Percentiles rank a stretch among this genome's conserved stretches.
phyloP scores from a whole-genome alignment of 176 grass and related monocot genomes.

The Musa itinerans region DNA sequence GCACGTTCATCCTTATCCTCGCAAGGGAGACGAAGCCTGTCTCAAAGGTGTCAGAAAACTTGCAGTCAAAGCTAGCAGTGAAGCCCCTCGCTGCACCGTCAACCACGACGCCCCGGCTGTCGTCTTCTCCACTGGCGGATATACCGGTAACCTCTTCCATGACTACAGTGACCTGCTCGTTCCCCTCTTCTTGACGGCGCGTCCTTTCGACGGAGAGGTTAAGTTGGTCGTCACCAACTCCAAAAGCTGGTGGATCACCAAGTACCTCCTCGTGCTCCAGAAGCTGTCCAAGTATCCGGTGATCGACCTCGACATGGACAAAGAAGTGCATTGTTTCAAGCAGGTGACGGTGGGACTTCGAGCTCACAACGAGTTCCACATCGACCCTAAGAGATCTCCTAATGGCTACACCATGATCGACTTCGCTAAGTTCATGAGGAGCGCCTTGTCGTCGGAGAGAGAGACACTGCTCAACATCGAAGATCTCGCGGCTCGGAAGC shows the following conservation, averaged over 20 bases:
- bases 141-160: conserved; percentile 96
- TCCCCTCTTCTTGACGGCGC: conserved; percentile 33
- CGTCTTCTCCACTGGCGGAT: conserved; percentile 70
- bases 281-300: conserved; percentile 39
- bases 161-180: conserved; percentile 88
- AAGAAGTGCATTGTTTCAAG: conserved; percentile 60
- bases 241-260: conserved; percentile 62
- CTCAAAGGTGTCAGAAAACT: conserved; percentile 32
- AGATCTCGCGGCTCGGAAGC: conserved; percentile 43
- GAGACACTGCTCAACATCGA: conserved; percentile 36
- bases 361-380: conserved; percentile 49
- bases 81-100: conserved; percentile 31
- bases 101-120: conserved; percentile 37
- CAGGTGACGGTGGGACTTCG: conserved; percentile 11
- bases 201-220: conserved; percentile 39
- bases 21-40: conserved; percentile 67
- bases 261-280: conserved; percentile 57
- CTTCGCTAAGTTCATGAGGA: conserved; percentile 53
- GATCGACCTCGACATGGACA: conserved; percentile 38
- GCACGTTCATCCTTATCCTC: conserved; percentile 61
- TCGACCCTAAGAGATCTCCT: conserved; percentile 27
- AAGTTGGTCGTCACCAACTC: conserved; percentile 51
- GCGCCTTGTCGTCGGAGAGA: conserved; percentile 29
- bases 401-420: conserved; percentile 54
- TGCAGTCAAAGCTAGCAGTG: conserved; percentile 29